These are phyloP conservation scores for Barnettozyma populi DNA, from an alignment of 805 yeast genomes.

Conservation along the genomic window DNA sequence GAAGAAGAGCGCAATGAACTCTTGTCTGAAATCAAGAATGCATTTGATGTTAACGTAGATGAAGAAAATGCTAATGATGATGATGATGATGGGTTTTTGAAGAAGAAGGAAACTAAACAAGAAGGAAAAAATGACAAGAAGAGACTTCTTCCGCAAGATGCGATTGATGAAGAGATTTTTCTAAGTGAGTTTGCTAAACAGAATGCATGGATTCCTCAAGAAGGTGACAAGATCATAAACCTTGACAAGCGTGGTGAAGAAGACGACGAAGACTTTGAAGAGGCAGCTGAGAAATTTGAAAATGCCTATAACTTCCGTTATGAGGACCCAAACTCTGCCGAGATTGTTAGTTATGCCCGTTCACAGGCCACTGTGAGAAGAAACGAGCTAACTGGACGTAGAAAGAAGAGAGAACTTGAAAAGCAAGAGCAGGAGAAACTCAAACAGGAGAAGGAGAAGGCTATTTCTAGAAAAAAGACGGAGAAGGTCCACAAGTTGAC, in stretches of 20 bases:
- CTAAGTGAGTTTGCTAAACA: slow-evolving; percentile 64
- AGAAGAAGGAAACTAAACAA: slow-evolving; percentile 43
- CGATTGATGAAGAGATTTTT: slow-evolving; percentile 57
- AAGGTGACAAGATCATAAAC: slow-evolving; percentile 51
- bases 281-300: slow-evolving; percentile 87
- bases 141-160: slow-evolving; percentile 58
- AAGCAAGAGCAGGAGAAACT: slow-evolving; percentile 47
- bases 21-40: slow-evolving; percentile 71
- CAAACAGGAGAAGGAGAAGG: slow-evolving; percentile 50
- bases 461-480: slow-evolving; percentile 64
- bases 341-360: slow-evolving; percentile 92
- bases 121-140: slow-evolving; percentile 23
- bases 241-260: slow-evolving; percentile 39
- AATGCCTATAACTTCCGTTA: slow-evolving; percentile 90
- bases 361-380: slow-evolving; percentile 88
- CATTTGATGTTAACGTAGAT: slow-evolving; percentile 44
- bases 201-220: slow-evolving; percentile 87
- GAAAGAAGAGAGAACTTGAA: slow-evolving; percentile 73
- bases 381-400: slow-evolving; percentile 65
- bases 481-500: slow-evolving; percentile 72
- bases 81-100: slow-evolving; percentile 47
- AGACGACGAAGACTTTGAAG: slow-evolving; percentile 84
- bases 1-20: slow-evolving; percentile 68
- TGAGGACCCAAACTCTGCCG: slow-evolving; percentile 88
- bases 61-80: slow-evolving; percentile 37